A percentile compares a stretch with the other conserved stretches of the same genome.
Conservation (phyloP, 306 rosid species). For the Echinosophora koreensis region DNA sequence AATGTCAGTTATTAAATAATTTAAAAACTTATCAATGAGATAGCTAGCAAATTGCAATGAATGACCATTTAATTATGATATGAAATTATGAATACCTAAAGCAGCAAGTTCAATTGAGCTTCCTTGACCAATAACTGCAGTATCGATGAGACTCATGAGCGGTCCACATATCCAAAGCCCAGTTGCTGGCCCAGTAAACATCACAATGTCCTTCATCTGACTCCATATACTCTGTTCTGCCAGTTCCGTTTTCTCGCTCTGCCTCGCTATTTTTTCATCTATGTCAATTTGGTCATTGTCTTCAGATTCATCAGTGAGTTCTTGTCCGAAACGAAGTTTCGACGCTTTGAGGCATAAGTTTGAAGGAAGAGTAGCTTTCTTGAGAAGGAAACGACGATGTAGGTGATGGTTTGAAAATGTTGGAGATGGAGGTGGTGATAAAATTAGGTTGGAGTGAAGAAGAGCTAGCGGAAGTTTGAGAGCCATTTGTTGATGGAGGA, state of each 20-base stretch:
- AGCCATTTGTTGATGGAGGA: conserved; percentile 34
- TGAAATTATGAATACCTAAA: conserved; percentile 57
- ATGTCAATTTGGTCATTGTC: conserved; percentile 1
- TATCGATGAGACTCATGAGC: conserved; percentile 87
- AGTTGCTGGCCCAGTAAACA: conserved; percentile 76
- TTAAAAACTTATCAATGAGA: not conserved
- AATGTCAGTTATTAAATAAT: not conserved
- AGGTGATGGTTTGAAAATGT: conserved; percentile 6
- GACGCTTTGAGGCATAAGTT: conserved; percentile 7
- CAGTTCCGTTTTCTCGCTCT: conserved; percentile 42
- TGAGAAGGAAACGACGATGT: not conserved
- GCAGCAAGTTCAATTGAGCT: conserved; percentile 97
- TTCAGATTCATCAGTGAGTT: conserved; percentile 35
- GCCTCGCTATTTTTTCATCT: not conserved
- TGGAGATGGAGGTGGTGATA: conserved; percentile 27
- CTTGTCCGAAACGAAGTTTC: conserved; percentile 10
- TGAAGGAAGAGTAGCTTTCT: conserved; percentile 28
- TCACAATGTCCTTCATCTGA: conserved; percentile 68
- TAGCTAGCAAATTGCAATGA: too few relatives aligned
- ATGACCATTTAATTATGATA: too few relatives aligned
- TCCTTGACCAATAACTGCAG: conserved; percentile 87
- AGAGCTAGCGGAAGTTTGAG: conserved; percentile 29
- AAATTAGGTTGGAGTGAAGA: conserved; percentile 23
- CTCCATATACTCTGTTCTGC: conserved; percentile 55
- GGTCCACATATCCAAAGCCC: conserved; percentile 93